Evolutionary conservation across 805 yeast species (phyloP).

Genomic region (Metschnikowia kunwiensis): DNA sequence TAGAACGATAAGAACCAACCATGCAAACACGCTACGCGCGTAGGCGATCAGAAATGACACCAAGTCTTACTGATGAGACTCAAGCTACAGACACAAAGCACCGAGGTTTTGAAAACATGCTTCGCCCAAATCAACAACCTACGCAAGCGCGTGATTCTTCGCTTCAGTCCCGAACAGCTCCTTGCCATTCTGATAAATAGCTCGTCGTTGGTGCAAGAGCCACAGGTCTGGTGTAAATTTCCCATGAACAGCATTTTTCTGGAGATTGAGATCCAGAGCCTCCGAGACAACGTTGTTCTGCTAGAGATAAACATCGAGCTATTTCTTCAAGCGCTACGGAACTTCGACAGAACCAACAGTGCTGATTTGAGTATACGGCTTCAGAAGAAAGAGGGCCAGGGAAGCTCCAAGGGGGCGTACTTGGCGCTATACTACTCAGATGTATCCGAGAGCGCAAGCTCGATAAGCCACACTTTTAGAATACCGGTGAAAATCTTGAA

Average conservation of each 20-base stretch:
- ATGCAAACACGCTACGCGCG: too few relatives aligned
- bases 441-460: constrained; percentile 36
- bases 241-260: constrained; percentile 44
- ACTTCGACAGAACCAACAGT: constrained; percentile 52
- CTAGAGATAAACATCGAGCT: constrained; percentile 64
- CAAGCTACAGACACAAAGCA: constrained; percentile 25
- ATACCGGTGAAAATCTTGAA: constrained; percentile 68
- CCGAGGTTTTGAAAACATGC: constrained; percentile 35
- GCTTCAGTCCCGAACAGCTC: constrained; percentile 51
- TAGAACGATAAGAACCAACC: too few relatives aligned
- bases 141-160: constrained; percentile 53
- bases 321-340: constrained; percentile 53
- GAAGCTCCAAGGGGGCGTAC: constrained; percentile 42
- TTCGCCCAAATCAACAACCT: constrained; percentile 49
- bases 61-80: constrained; percentile 30
- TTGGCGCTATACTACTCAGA: constrained; percentile 56
- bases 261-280: constrained; percentile 49
- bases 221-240: constrained; percentile 67
- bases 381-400: constrained; percentile 40
- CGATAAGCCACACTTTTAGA: constrained; percentile 61
- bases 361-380: constrained; percentile 51
- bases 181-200: constrained; percentile 46
- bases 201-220: constrained; percentile 47
- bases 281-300: constrained; percentile 51
- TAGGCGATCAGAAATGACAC: too few relatives aligned